Conservation (phyloP, 306 rosid genomes). For the Rosa persica region DNA sequence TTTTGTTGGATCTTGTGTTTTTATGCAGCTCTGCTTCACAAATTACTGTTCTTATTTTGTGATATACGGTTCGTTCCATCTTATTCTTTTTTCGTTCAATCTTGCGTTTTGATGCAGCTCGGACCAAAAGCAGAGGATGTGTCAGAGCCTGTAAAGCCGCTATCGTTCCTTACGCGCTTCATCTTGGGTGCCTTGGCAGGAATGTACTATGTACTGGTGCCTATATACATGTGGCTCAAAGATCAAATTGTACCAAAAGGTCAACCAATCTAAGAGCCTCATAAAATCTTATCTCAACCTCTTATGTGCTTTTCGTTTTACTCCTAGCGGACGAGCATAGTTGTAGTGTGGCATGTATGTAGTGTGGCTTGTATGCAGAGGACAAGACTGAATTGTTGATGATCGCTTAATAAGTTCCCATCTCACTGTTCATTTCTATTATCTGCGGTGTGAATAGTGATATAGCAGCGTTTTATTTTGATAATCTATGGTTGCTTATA, state of each 20-base stretch:
- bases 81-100: neutral
- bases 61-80: neutral
- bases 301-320: neutral
- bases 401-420: neutral
- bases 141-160: slow-evolving; percentile 53
- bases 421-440: neutral
- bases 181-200: slow-evolving; percentile 78
- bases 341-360: neutral
- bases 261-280: slow-evolving; percentile 61
- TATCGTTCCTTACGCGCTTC: slow-evolving; percentile 57
- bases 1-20: neutral
- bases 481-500: neutral
- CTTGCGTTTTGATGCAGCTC: slow-evolving; percentile 57
- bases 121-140: slow-evolving; percentile 97
- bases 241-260: slow-evolving; percentile 83
- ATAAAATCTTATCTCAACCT: neutral
- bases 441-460: neutral
- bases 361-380: neutral
- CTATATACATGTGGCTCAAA: slow-evolving; percentile 92
- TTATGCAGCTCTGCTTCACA: too few relatives aligned
- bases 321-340: neutral
- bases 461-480: neutral
- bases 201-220: slow-evolving; percentile 72
- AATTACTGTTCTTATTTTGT: slow-evolving; percentile 1
- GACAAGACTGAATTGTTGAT: neutral